phyloP scores from a whole-genome alignment of 345 rosid genomes.

The Lepidium didymum region DNA sequence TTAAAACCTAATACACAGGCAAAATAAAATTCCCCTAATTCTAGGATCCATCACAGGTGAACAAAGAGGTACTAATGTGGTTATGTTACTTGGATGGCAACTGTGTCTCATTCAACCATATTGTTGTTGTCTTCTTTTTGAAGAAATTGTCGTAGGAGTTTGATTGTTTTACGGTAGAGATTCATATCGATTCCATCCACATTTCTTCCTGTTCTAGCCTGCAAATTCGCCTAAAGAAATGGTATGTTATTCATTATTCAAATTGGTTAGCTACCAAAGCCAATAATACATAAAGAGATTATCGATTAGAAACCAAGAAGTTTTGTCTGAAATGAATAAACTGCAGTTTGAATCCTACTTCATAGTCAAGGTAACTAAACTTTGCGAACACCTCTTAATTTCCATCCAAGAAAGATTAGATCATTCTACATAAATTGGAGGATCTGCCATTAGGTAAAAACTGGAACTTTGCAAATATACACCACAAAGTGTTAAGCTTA shows the following conservation, averaged over 20 bases:
- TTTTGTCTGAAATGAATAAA: not conserved
- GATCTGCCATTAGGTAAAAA: not conserved
- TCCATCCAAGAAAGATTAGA: not conserved
- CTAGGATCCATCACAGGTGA: too few relatives aligned
- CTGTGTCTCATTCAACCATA: slow-evolving; percentile 2
- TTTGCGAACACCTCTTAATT: not conserved
- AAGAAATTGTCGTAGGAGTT: slow-evolving; percentile 54
- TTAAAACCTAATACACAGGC: too few relatives aligned
- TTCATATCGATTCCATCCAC: slow-evolving; percentile 74
- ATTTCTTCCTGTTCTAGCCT: slow-evolving; percentile 74
- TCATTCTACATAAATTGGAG: not conserved
- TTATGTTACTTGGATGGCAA: not conserved
- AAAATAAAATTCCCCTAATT: too few relatives aligned
- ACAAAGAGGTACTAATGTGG: too few relatives aligned
- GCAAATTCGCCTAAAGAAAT: slow-evolving; percentile 52
- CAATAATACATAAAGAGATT: not conserved
- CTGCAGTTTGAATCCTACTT: not conserved
- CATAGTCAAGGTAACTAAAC: not conserved
- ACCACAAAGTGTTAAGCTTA: too few relatives aligned
- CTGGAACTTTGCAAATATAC: too few relatives aligned
- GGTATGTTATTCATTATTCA: not conserved
- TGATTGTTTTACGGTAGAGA: slow-evolving; percentile 60
- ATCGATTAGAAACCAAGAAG: not conserved
- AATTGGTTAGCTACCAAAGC: not conserved
- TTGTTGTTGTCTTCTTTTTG: slow-evolving; percentile 2